Evolutionary conservation across 164 flowering plant species (phyloP).

Genomic region (grape (Vitis vinifera)): DNA sequence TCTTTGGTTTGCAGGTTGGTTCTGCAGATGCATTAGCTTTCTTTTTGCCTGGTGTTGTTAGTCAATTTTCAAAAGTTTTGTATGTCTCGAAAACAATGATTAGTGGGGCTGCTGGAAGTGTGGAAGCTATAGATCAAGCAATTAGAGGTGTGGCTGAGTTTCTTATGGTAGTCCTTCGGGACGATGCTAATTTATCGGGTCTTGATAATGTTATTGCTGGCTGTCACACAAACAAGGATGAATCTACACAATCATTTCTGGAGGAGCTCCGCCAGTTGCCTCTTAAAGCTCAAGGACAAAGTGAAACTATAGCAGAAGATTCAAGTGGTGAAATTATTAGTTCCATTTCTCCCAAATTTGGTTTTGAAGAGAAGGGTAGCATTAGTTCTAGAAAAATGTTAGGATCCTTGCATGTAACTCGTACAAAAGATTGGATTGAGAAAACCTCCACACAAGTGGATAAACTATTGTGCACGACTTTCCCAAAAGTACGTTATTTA

Average conservation of each 20-base stretch:
- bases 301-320: conserved; percentile 17
- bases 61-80: conserved; percentile 81
- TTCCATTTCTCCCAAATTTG: conserved; percentile 8
- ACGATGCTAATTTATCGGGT: conserved; percentile 50
- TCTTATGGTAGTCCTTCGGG: conserved; percentile 74
- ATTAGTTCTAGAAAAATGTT: conserved; percentile 13
- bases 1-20: conserved; percentile 64
- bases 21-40: conserved; percentile 88
- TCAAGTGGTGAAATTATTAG: conserved; percentile 21
- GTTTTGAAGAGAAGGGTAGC: conserved; percentile 15
- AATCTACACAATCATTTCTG: conserved; percentile 44
- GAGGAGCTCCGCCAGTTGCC: conserved; percentile 72
- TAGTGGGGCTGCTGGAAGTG: conserved; percentile 95
- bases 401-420: conserved; percentile 58
- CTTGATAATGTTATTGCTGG: conserved; percentile 27
- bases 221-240: conserved; percentile 15
- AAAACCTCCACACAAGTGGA: conserved; percentile 69
- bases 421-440: conserved; percentile 81
- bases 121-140: conserved; percentile 73
- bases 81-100: conserved; percentile 71
- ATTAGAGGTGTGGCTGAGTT: conserved; percentile 78
- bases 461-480: conserved; percentile 64
- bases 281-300: conserved; percentile 23
- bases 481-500: conserved; percentile 67
- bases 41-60: conserved; percentile 94